Percentiles rank a stretch among this genome's conserved stretches.
Evolutionary conservation across 805 yeast genomes (phyloP).

Genomic region (Tetrapisispora arboricola): DNA sequence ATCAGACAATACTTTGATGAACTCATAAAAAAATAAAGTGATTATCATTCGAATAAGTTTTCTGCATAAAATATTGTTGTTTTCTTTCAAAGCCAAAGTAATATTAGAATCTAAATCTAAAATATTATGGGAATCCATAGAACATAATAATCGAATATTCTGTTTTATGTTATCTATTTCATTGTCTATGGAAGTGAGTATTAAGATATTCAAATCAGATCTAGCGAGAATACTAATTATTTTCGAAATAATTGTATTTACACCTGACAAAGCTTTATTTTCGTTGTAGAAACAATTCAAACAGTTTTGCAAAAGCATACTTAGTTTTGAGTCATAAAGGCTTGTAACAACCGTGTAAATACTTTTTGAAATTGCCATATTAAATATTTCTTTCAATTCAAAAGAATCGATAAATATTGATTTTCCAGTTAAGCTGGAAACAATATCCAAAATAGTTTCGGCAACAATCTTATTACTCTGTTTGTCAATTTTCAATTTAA

Average conservation of each 20-base stretch:
- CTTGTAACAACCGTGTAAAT: background rate
- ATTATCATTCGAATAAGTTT: background rate
- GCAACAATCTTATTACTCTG: constrained; percentile 25
- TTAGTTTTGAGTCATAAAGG: background rate
- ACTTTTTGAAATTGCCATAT: background rate
- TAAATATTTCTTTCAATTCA: background rate
- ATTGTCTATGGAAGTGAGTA: no score
- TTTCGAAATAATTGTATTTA: background rate
- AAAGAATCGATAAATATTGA: background rate
- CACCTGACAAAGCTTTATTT: background rate
- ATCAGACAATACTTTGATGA: background rate
- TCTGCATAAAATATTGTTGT: background rate
- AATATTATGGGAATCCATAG: background rate
- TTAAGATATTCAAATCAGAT: background rate
- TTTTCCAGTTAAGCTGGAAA: background rate
- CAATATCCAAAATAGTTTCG: constrained; percentile 29
- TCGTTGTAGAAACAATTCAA: background rate
- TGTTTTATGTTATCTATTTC: background rate
- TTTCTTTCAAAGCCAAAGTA: background rate
- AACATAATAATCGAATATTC: background rate
- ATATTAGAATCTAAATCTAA: background rate
- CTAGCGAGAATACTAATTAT: background rate
- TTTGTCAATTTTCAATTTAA: constrained; percentile 25
- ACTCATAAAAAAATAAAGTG: background rate
- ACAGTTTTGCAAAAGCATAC: background rate